phyloP scores from a whole-genome alignment of 176 grass and related monocot genomes.

The Aegilops bicornis region DNA sequence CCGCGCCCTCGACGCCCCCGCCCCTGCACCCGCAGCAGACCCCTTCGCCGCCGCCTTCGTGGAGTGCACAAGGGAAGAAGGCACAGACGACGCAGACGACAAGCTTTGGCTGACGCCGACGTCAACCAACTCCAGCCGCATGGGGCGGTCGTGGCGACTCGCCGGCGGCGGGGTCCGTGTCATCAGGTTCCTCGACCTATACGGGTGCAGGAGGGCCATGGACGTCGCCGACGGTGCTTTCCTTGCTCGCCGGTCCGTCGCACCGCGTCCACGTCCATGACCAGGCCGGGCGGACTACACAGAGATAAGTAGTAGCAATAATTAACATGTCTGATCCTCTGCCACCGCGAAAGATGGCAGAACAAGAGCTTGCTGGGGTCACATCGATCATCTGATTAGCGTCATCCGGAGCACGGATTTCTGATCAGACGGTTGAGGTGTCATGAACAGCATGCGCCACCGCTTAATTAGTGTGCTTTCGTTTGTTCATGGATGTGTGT shows the following conservation, averaged over 20 bases:
- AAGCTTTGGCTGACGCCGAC: slow-evolving; percentile 1
- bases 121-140: not conserved
- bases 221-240: slow-evolving; percentile 49
- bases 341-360: not conserved
- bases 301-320: slow-evolving; percentile 26
- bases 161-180: not conserved
- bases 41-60: slow-evolving; percentile 38
- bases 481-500: not conserved
- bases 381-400: slow-evolving; percentile 8
- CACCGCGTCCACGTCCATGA: not conserved
- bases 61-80: slow-evolving; percentile 49
- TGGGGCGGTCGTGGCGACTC: slow-evolving; percentile 3
- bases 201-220: slow-evolving; percentile 72
- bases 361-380: not conserved
- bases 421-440: not conserved
- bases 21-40: not conserved
- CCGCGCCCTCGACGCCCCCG: not conserved
- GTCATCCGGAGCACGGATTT: not conserved
- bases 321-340: not conserved
- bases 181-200: slow-evolving; percentile 51
- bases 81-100: not conserved
- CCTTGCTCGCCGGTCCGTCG: slow-evolving; percentile 33
- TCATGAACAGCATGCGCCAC: not conserved
- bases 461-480: not conserved
- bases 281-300: not conserved